phyloP scores from a whole-genome alignment of 116 monocot species.

The Iris pallida region DNA sequence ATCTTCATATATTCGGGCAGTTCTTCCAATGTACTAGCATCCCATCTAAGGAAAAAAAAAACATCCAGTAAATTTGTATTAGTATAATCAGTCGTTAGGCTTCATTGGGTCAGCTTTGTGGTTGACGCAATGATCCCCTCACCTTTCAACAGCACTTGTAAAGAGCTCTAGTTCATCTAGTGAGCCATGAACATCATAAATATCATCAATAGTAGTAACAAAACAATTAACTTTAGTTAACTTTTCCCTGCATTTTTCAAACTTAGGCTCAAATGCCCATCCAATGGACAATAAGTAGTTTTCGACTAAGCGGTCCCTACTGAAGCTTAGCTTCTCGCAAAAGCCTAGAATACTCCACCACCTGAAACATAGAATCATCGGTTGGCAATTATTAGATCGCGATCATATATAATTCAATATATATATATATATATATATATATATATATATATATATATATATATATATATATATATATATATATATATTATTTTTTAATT shows the following conservation, averaged over 20 bases:
- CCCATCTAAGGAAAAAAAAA: slow-evolving; percentile 22
- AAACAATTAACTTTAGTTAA: slow-evolving; percentile 9
- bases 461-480: too few relatives aligned
- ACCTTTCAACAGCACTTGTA: slow-evolving; percentile 21
- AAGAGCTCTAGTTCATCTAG: slow-evolving; percentile 23
- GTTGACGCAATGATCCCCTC: not conserved
- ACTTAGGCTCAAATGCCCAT: slow-evolving; percentile 9
- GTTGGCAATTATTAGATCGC: not conserved
- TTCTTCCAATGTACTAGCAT: slow-evolving; percentile 9
- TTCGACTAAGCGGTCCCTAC: slow-evolving; percentile 11
- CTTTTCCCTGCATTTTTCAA: slow-evolving; percentile 1
- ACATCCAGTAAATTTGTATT: not conserved
- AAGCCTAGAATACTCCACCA: slow-evolving; percentile 8
- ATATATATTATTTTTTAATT: too few relatives aligned
- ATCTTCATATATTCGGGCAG: slow-evolving; percentile 39
- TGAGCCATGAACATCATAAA: slow-evolving; percentile 28
- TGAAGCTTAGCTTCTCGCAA: not conserved
- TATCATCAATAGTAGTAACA: slow-evolving; percentile 17
- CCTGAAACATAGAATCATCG: not conserved
- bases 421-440: too few relatives aligned
- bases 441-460: too few relatives aligned
- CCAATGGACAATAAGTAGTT: slow-evolving; percentile 10
- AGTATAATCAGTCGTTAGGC: not conserved
- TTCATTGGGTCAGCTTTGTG: not conserved
- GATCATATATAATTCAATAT: too few relatives aligned